Conservation (phyloP, 257 asterid species). For the Gentiana macrophylla region DNA sequence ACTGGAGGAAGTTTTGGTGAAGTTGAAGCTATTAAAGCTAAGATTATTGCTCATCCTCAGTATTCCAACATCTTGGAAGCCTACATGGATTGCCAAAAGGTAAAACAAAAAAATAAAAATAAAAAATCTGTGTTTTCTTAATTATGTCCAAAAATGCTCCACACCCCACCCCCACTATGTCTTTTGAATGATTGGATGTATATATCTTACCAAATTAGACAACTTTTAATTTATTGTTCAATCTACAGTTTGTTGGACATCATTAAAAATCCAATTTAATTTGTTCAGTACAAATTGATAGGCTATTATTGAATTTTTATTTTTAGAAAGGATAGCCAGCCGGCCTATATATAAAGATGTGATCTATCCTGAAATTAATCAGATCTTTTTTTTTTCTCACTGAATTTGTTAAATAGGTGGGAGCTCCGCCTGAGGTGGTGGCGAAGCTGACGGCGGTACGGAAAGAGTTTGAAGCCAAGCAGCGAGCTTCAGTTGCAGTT, state of each 20-base stretch:
- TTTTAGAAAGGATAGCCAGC: too few species aligned
- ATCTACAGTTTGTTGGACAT: too few species aligned
- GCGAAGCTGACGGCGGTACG: conserved; percentile 62
- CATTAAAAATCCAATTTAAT: too few species aligned
- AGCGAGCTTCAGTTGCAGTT: conserved; percentile 31
- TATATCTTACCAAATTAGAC: too few species aligned
- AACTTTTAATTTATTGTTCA: too few species aligned
- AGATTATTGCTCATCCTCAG: conserved; percentile 79
- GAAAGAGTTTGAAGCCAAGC: conserved; percentile 57
- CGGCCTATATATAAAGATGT: neutral
- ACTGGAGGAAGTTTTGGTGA: conserved; percentile 26
- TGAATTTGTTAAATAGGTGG: conserved; percentile 36
- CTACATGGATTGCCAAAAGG: conserved; percentile 94
- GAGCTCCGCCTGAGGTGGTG: conserved; percentile 90
- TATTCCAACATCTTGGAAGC: conserved; percentile 77
- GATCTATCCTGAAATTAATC: neutral
- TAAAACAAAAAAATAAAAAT: neutral
- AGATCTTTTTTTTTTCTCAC: neutral
- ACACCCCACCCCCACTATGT: too few species aligned
- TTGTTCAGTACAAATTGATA: too few species aligned
- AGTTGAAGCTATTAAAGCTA: conserved; percentile 66
- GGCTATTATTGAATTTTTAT: too few species aligned
- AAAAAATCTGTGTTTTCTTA: too few species aligned
- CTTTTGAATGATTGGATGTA: too few species aligned
- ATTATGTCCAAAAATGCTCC: too few species aligned